These are phyloP conservation scores for Phytopythium aichiense DNA, from an alignment of 352 stramenopile genomes.

Conservation along the genomic window DNA sequence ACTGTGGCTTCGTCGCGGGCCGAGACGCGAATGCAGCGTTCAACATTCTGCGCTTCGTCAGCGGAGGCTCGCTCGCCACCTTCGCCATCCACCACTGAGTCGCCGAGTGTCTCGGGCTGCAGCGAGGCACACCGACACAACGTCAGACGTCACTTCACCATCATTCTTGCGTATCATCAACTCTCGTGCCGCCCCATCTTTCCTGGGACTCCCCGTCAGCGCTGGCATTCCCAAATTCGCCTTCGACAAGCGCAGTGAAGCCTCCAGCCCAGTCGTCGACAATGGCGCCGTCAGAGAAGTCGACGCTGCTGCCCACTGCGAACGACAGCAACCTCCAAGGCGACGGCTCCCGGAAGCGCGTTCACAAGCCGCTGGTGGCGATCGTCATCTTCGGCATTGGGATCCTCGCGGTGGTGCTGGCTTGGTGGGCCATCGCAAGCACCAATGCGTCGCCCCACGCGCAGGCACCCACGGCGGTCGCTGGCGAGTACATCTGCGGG, in stretches of 20 bases:
- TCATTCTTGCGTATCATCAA: conserved; percentile 1
- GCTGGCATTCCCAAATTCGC: background rate
- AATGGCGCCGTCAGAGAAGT: background rate
- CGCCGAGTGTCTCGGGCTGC: too few relatives aligned
- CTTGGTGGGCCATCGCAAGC: background rate
- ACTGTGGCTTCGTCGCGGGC: too few relatives aligned
- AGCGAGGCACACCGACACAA: too few relatives aligned
- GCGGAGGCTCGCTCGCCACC: too few relatives aligned
- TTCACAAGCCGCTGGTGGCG: background rate
- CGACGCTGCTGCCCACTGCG: background rate
- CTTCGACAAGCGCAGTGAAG: background rate
- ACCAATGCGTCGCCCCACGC: background rate
- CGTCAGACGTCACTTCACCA: background rate
- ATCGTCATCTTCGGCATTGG: background rate
- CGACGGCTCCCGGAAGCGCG: background rate
- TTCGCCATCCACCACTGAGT: too few relatives aligned
- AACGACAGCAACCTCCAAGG: background rate
- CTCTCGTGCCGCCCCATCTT: background rate
- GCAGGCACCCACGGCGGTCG: background rate
- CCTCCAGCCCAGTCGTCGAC: background rate
- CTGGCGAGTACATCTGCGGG: background rate
- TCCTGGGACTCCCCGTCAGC: background rate
- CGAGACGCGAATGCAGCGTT: too few relatives aligned
- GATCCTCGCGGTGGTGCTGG: background rate
- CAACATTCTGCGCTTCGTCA: too few relatives aligned